Evolutionary conservation across 805 yeast species (phyloP), one percentile per base, ranked within the genome.

Genomic region (Middelhovenomyces tepae): DNA sequence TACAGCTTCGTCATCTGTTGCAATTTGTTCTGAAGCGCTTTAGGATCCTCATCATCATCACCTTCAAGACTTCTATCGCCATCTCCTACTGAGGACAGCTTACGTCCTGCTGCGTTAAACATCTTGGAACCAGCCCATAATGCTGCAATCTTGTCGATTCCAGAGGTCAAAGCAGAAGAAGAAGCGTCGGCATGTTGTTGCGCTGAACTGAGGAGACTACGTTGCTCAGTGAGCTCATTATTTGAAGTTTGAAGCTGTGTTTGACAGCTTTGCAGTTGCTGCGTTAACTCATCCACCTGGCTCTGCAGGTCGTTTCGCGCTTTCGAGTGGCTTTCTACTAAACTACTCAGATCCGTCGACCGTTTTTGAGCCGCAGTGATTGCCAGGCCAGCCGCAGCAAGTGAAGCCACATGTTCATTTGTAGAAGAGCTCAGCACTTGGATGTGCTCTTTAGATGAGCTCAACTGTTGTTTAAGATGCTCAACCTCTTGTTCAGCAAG

Each of bases 361-460:
- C 39, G 38, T 4, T 35, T 9, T 32, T 48, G 47, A 10, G 53
- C 37, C 3, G 51, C 45, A 11, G 40, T 34, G 7, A 48, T 34
- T 5, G 54, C 51, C n/a, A 42, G 42, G 2, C 42, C 40, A 0
- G 50, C 45, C 15, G 54, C 48, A 9, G 42, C 44, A 28, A 49
- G 32, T 5, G 50, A 48, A 16, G 37, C 31, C 5, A 49, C 44
- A 19, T 47, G 44, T 4, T 41, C 44, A 16, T 40, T 41, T 9
- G 50, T 38, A 16, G 41, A 34, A 4, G 39, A 22, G n/a, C 44
- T 43, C 16, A 49, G 23, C n/a, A 38, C 45, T 10, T 31, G 24
- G 10, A 21, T 14, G 5, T 34, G 37, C 2, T 16, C 16, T 9
- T 33, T 29, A 5, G 24, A 24, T 10, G 20, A 34, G 22, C 39